Base-by-base conservation (phyloP, 352 stramenopile species). In the Globisporangium ultimum region DNA sequence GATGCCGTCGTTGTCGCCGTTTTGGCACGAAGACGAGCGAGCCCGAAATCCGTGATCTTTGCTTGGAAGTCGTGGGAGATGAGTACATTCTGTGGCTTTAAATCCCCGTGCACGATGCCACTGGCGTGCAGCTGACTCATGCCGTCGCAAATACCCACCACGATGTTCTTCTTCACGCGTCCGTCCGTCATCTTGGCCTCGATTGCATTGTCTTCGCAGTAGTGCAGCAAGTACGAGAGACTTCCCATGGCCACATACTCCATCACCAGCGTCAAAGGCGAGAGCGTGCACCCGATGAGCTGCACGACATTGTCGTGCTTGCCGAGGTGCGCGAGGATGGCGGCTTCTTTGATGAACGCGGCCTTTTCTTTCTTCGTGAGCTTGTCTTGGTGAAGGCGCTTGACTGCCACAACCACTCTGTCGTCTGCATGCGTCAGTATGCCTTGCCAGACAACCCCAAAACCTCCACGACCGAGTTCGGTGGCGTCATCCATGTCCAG, bases 1-100 rank as follows among this genome's bases (percentile, higher is more conserved):
- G 24, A 32, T 5, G 24, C 24, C 24, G 24, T 32, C 24, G 24
- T 32, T 32, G 24, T 32, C 24, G 24, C 24, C 24, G 24, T 32
- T 32, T 32, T 32, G 2, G 24, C 24, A 5, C 24, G 24, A 32
- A 32, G 24, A 5, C 61, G 45, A 71, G 67, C 45, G 67, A 78
- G 61, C 8, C 84, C 81, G 60, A 93, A 94, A 63, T 94, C 83
- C 2, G 81, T 78, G 58, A 96, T n/a, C 62, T 94, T 94, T 52
- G 87, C 77, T 9, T 91, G 69, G 54, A 78, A 86, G 42, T 83
- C 60, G n/a, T 81, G 63, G 22, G 68, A 70, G 36, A 92, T 58
- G 43, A 94, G 64, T 45, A 94, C 61, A 53, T 95, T 88, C 56
- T 87, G 72, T 2, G 71, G 74, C 59, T 90, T 88, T 48, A 90